Evolutionary conservation across 305 asterid species (phyloP).

Genomic region (Stenogyne calaminthoides): DNA sequence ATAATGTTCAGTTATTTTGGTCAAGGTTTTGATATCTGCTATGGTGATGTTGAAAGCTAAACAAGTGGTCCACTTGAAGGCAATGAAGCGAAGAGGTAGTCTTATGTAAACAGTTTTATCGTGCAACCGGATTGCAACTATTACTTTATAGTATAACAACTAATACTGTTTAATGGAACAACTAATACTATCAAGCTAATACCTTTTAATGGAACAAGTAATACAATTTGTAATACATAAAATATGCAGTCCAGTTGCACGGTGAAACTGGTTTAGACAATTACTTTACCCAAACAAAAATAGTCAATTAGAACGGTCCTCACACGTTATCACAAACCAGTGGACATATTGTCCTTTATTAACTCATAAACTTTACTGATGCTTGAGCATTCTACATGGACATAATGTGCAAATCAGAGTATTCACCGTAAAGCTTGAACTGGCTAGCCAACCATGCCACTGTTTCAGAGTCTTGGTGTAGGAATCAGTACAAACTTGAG

Average conservation of each 20-base stretch:
- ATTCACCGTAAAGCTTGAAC: conserved; percentile 85
- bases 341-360: background rate
- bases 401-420: conserved; percentile 19
- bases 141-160: too few species aligned
- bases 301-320: conserved; percentile 6
- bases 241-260: too few species aligned
- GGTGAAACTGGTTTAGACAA: too few species aligned
- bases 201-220: too few species aligned
- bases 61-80: background rate
- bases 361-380: conserved; percentile 1
- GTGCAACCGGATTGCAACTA: too few species aligned
- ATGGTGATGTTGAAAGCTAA: conserved; percentile 9
- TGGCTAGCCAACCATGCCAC: conserved; percentile 98
- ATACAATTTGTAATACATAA: too few species aligned
- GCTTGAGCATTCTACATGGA: conserved; percentile 16
- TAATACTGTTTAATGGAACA: too few species aligned
- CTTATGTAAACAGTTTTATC: too few species aligned
- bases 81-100: too few species aligned
- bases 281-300: too few species aligned
- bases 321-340: background rate
- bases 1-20: conserved; percentile 14
- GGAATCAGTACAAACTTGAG: too few species aligned
- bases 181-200: too few species aligned
- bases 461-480: conserved; percentile 92
- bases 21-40: background rate